Conservation (phyloP, 2,329 filamentous ascomycete genomes). For the Hyphodiscus sp. region DNA sequence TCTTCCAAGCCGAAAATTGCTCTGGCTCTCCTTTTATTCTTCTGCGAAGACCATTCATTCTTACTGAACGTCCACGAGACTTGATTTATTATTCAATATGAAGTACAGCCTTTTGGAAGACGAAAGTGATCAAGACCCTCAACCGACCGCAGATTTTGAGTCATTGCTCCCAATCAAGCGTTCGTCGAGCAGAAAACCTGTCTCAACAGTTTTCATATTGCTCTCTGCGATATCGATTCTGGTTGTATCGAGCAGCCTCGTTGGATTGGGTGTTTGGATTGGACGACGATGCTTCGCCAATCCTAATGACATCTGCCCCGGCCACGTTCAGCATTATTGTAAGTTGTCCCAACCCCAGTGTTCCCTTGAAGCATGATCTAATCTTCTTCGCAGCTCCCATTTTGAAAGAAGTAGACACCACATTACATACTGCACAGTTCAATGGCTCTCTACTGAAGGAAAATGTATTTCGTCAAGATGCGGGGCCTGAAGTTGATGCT, state of each 20-base stretch:
- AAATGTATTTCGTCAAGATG: conserved; percentile 42
- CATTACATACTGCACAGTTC: conserved; percentile 37
- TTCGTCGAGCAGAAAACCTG: background rate
- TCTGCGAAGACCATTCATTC: background rate
- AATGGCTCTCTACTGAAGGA: conserved; percentile 48
- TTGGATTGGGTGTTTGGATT: conserved; percentile 9
- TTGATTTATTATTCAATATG: background rate
- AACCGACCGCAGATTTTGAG: conserved; percentile 4
- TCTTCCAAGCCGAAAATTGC: background rate
- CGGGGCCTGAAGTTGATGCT: conserved; percentile 42
- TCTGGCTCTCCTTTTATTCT: background rate
- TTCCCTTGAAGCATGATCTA: background rate
- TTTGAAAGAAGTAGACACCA: conserved; percentile 35
- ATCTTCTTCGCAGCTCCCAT: conserved; percentile 26
- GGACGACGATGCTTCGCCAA: conserved; percentile 3
- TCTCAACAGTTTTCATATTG: background rate
- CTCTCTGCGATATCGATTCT: conserved; percentile 3
- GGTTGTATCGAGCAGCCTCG: conserved; percentile 2
- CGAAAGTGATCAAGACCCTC: conserved; percentile 6
- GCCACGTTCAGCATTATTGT: conserved; percentile 12
- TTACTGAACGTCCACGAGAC: background rate
- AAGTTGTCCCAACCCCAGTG: background rate
- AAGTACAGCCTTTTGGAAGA: conserved; percentile 7
- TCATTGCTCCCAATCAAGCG: background rate
- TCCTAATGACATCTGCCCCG: conserved; percentile 7